phyloP scores from a whole-genome alignment of 176 grass and related monocot genomes.

The Eremochloa ophiuroides region DNA sequence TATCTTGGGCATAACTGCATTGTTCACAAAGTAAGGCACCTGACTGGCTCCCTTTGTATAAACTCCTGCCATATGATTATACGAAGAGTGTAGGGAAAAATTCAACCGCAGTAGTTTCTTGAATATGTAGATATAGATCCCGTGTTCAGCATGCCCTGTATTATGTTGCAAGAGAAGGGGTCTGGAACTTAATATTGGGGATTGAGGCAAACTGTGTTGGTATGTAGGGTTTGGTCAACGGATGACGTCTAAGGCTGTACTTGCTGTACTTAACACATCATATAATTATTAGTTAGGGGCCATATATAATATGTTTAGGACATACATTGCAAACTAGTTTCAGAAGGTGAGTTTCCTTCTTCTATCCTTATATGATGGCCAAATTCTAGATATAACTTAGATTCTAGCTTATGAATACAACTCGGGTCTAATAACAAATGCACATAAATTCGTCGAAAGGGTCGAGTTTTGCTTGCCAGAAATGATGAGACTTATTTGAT shows the following conservation, averaged over 20 bases:
- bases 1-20: constrained; percentile 67
- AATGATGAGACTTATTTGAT: not conserved
- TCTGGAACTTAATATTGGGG: not conserved
- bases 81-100: not conserved
- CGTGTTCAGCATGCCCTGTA: not conserved
- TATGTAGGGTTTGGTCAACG: not conserved
- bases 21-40: constrained; percentile 73
- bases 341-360: not conserved
- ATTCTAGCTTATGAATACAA: constrained; percentile 1
- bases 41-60: not conserved
- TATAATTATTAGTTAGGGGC: not conserved
- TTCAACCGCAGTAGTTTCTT: not conserved
- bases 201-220: not conserved
- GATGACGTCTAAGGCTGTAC: not conserved
- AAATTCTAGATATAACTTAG: not conserved
- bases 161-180: not conserved
- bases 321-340: not conserved
- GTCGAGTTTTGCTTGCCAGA: not conserved
- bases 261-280: not conserved
- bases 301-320: not conserved
- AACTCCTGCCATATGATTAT: not conserved
- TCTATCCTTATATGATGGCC: not conserved
- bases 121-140: not conserved
- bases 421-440: not conserved
- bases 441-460: not conserved